Evolutionary conservation across 805 yeast genomes (phyloP).

Genomic region (Blastobotrys mokoenaii): DNA sequence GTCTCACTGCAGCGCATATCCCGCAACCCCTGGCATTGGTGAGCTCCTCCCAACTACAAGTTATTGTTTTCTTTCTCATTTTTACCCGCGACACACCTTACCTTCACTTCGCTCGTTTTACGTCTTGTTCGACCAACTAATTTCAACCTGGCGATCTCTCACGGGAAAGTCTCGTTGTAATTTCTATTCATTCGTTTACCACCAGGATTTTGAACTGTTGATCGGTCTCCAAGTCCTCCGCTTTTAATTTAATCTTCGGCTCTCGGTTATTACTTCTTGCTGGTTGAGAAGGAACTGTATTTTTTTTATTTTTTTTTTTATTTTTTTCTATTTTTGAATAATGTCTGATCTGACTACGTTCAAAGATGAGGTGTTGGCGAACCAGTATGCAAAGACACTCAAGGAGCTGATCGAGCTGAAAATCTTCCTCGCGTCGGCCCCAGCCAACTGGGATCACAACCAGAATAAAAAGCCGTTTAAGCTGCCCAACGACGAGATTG

Average conservation of each 20-base stretch:
- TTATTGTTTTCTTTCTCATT: too few relatives aligned
- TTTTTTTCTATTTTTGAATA: not conserved
- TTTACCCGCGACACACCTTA: too few relatives aligned
- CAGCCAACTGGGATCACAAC: constrained; percentile 85
- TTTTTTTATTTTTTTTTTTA: not conserved
- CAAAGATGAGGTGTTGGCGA: not conserved
- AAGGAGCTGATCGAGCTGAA: constrained; percentile 34
- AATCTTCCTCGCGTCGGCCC: constrained; percentile 86
- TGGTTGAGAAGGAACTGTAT: not conserved
- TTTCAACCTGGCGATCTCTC: too few relatives aligned
- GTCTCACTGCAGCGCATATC: too few relatives aligned
- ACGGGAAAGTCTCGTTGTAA: too few relatives aligned
- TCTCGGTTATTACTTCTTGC: not conserved
- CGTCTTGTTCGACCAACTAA: too few relatives aligned
- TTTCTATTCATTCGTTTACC: too few relatives aligned
- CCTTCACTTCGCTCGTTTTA: too few relatives aligned
- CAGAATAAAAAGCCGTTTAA: constrained; percentile 82
- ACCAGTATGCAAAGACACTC: constrained; percentile 3
- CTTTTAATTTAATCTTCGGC: not conserved
- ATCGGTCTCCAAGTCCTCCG: not conserved
- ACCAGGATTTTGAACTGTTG: not conserved
- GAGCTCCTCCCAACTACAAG: too few relatives aligned
- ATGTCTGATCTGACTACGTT: too few relatives aligned
- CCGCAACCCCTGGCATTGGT: too few relatives aligned
- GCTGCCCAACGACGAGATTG: constrained; percentile 81